Base-by-base conservation (phyloP, 805 yeast species). In the Ogataea henricii region DNA sequence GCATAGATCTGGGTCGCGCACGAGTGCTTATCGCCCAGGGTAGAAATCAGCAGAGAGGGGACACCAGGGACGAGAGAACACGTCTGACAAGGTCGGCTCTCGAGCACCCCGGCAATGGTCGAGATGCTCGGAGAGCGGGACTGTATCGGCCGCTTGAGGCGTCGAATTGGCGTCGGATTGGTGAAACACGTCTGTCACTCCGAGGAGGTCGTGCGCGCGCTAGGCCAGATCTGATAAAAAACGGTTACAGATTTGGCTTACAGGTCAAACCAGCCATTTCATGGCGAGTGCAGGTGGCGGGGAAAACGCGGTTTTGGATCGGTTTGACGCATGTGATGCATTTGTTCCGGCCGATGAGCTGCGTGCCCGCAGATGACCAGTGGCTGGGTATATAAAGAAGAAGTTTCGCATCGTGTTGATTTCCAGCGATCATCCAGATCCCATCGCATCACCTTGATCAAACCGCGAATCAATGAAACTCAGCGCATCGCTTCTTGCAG, bases 251-350 rank as follows among this genome's bases (percentile, higher is more conserved):
- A 46, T 45, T 26, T 8, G 41, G 48, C 26, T 30, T 45, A 43
- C 38, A 35, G 32, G 52, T 46, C 42, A 49, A 52, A 52, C 55
- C 55, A 52, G 55, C 55, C 55, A 52, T 49, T 46, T 22, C 23
- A 13, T 13, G 13, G 22, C 16, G 13, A 12, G 22, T 4, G 34
- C n/a, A 14, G 34, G 26, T 37, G 30, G 29, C 30, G 17, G 26
- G 16, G 40, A 25, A 9, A 27, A 14, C 10, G 33, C 32, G 33
- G 42, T 39, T 39, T 39, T n/a, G 27, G 25, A 17, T 25, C 16
- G n/a, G 42, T 39, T 39, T 39, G 40, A 22, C 18, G 37, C 25
- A 7, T 37, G 40, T 30, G 33, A 17, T 17, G 33, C 23, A n/a
- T 26, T 39, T 26, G 40, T 6, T 6, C n/a, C 6, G 21, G 22